These are phyloP conservation scores for Penicillium polonicum DNA, from an alignment of 2,329 filamentous ascomycete genomes.

Conservation along the genomic window DNA sequence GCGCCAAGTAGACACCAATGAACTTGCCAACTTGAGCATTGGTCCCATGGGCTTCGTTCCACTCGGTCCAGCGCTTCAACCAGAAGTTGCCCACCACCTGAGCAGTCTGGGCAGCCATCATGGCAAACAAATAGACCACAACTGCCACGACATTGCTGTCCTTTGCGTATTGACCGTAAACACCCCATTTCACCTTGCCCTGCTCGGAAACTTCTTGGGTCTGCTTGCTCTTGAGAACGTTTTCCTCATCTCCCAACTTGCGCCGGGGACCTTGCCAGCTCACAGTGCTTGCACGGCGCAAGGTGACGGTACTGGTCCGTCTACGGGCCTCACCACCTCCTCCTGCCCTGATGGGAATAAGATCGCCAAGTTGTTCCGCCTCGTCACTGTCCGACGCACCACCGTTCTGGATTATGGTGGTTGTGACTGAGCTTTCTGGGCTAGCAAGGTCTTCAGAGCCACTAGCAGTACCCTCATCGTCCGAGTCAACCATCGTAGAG, in stretches of 20 bases:
- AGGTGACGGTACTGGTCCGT: conserved; percentile 68
- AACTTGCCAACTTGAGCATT: conserved; percentile 84
- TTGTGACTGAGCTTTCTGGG: conserved; percentile 65
- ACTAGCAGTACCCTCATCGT: conserved; percentile 50
- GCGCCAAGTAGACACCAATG: conserved; percentile 91
- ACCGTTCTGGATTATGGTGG: conserved; percentile 51
- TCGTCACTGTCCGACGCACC: conserved; percentile 58
- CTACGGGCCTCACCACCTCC: conserved; percentile 62
- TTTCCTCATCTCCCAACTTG: conserved; percentile 79
- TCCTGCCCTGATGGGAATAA: conserved; percentile 68
- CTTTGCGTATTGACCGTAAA: conserved; percentile 92
- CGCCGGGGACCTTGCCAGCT: conserved; percentile 85
- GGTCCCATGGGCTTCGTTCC: conserved; percentile 64
- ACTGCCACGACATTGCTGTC: conserved; percentile 89
- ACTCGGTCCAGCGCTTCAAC: conserved; percentile 90
- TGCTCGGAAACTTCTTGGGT: conserved; percentile 86
- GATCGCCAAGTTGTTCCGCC: conserved; percentile 71
- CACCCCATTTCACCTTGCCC: conserved; percentile 96
- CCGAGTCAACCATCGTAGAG: conserved; percentile 57
- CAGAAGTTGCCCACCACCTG: conserved; percentile 84
- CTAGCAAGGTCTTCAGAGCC: conserved; percentile 62
- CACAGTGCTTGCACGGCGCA: conserved; percentile 86
- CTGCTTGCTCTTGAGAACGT: conserved; percentile 72
- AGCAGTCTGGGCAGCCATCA: conserved; percentile 76
- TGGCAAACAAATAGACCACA: conserved; percentile 69